phyloP scores from a whole-genome alignment of 331 rosid species.

The Pyracantha coccinea region DNA sequence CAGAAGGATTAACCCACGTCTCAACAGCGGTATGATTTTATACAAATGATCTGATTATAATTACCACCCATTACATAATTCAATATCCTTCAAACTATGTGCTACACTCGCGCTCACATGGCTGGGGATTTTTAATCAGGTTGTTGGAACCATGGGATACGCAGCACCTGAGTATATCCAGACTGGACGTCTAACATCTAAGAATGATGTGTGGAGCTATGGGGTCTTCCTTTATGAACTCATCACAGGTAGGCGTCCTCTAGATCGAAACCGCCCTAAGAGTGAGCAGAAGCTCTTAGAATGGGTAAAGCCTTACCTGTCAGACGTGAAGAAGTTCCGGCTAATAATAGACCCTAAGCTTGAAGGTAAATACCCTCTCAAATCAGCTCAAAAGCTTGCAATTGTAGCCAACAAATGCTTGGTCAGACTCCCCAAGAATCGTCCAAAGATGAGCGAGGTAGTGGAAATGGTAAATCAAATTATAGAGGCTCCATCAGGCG shows the following conservation, averaged over 20 bases:
- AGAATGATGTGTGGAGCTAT: conserved; percentile 94
- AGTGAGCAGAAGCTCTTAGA: conserved; percentile 88
- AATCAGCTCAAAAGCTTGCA: conserved; percentile 63
- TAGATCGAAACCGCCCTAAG: conserved; percentile 80
- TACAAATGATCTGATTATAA: background rate
- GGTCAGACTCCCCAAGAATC: conserved; percentile 63
- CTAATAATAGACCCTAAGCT: conserved; percentile 82
- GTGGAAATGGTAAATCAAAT: conserved; percentile 70
- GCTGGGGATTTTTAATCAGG: conserved; percentile 44
- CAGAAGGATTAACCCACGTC: conserved; percentile 93
- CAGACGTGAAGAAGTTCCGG: conserved; percentile 68
- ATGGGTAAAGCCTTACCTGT: conserved; percentile 81
- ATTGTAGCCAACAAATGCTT: conserved; percentile 74
- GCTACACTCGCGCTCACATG: conserved; percentile 4
- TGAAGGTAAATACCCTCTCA: conserved; percentile 53
- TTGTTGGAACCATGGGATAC: conserved; percentile 95
- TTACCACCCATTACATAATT: background rate
- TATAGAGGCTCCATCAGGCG: conserved; percentile 32
- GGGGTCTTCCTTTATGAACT: conserved; percentile 96
- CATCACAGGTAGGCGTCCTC: conserved; percentile 85
- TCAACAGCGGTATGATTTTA: conserved; percentile 79
- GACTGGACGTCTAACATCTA: conserved; percentile 89
- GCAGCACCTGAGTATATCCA: conserved; percentile 95
- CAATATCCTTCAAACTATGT: background rate
- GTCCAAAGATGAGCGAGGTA: conserved; percentile 94